Base-by-base conservation (phyloP, 306 rosid genomes). In the Cucurbita ficifolia region DNA sequence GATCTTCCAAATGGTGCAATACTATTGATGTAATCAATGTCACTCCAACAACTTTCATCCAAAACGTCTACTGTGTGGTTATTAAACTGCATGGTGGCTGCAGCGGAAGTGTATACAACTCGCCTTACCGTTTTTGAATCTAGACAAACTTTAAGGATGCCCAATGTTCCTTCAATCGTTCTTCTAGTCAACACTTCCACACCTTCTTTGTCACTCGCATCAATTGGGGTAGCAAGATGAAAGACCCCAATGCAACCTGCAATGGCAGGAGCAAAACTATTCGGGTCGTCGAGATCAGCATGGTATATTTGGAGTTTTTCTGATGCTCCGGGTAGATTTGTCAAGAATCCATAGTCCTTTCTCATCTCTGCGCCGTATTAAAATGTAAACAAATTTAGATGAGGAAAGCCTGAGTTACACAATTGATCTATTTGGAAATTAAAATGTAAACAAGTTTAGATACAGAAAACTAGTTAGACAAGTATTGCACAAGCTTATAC, bases 41-140 rank as follows among this genome's bases (percentile, higher is more conserved):
- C 85, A 39, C 87, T 83, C 90, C 92, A 87, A 48, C n/a, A 52
- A 3, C 69, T 82, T 76, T 90, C 96, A 77, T 88, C 92, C 74
- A 70, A 16, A 4, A 50, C 0, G 6, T 70, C 46, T 5, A 60
- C 17, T 16, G 42, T 72, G 13, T 55, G 19, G 7, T 72, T 68
- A 46, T 10, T 57, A 2, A 0, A 57, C 10, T 5, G 2, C 19
- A 88, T 87, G 10, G 87, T 74, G 8, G 84, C 10, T n/a, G 75
- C 80, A 72, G 86, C 79, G 0, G 90, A 84, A 54, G 96, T 83
- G 85, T 86, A 90, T 8, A 90, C 67, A 70, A 90, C 84, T 54
- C 89, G 75, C 21, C 82, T 88, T 61, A 88, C 80, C 8, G 85
- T 82, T 35, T 84, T 76, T 0, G 83, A 76, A 72, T 55, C 17